Base-by-base conservation (phyloP, 202 grass and related monocot species). In the Schoenoplectus triqueter region DNA sequence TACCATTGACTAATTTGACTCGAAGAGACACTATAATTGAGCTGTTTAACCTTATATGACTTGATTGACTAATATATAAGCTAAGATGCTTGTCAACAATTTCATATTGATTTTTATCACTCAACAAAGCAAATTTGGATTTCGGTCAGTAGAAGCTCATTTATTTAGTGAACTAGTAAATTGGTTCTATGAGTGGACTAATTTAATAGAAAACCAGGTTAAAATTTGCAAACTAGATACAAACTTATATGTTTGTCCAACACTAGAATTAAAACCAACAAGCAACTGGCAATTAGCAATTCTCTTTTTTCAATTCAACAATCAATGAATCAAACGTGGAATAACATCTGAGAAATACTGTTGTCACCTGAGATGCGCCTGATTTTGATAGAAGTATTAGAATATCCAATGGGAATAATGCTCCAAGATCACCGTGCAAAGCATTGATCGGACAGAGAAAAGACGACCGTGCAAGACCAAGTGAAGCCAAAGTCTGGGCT, bases 341-440 rank as follows among this genome's bases (percentile, higher is more conserved):
- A 15, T 46, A 70, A 70, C 13, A 73, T 74, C 5, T 22, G 17
- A 47, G 59, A 82, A 14, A 64, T 49, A 13, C 14, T 19, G 17
- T 82, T 31, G 31, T 31, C 6, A 83, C 80, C 80, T 99, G 91
- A 78, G 96, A 99, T 46, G 96, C 87, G 18, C 93, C 96, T 0
- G 96, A 99, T 89, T 99, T 99, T 57, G 96, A 99, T 52, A 99
- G 87, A 44, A 99, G 87, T 7, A 99, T 87, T 40, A 96, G 90
- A 52, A 99, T 67, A 88, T 99, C 96, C 0, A 88, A 89, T 2
- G 84, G 93, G 85, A 95, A 99, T 69, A 99, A 45, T 64, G 93
- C 89, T 20, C 96, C 96, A 60, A 99, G 87, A 87, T 99, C 96
- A 63, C 96, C 96, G 88, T 99, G 96, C 66, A 99, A 92, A 81